Percentiles rank a stretch among this genome's conserved stretches.
Conservation (phyloP, 495 filamentous ascomycete species). For the Aspergillus coremiiformis region DNA sequence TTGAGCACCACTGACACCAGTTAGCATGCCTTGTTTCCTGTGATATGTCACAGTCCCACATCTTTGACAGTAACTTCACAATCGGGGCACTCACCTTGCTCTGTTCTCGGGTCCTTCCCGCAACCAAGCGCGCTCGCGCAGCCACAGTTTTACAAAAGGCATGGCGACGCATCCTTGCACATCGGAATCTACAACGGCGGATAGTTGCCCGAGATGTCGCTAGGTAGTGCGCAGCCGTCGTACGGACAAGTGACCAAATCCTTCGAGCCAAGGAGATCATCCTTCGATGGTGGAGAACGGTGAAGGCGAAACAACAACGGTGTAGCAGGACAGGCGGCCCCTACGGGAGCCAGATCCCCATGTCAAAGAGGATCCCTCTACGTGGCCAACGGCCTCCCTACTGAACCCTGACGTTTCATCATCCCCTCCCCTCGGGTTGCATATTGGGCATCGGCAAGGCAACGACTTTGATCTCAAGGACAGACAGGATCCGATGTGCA, state of each 20-base stretch:
- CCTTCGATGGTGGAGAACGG: constrained; percentile 35
- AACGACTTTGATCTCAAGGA: neutral
- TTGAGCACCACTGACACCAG: constrained; percentile 7
- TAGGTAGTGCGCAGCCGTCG: constrained; percentile 38
- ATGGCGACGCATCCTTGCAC: constrained; percentile 31
- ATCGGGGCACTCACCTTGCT: constrained; percentile 53
- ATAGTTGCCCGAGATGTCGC: constrained; percentile 39
- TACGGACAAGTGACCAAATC: constrained; percentile 35
- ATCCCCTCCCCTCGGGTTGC: neutral
- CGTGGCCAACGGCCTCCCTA: neutral
- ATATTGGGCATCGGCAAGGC: neutral
- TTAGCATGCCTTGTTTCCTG: constrained; percentile 30
- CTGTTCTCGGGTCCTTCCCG: constrained; percentile 52
- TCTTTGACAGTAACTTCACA: constrained; percentile 45
- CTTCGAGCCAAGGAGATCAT: constrained; percentile 47
- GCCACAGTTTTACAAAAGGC: constrained; percentile 39
- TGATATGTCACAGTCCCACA: constrained; percentile 20
- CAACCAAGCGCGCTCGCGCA: constrained; percentile 38
- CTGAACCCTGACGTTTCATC: neutral
- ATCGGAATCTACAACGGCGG: constrained; percentile 25
- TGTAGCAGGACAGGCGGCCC: neutral
- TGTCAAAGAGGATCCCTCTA: neutral
- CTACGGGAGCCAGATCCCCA: neutral
- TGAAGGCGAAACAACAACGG: constrained; percentile 14
- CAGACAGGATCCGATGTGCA: neutral